These are phyloP conservation scores for Solanum sejunctum DNA, from an alignment of 257 asterid species.

Conservation along the genomic window DNA sequence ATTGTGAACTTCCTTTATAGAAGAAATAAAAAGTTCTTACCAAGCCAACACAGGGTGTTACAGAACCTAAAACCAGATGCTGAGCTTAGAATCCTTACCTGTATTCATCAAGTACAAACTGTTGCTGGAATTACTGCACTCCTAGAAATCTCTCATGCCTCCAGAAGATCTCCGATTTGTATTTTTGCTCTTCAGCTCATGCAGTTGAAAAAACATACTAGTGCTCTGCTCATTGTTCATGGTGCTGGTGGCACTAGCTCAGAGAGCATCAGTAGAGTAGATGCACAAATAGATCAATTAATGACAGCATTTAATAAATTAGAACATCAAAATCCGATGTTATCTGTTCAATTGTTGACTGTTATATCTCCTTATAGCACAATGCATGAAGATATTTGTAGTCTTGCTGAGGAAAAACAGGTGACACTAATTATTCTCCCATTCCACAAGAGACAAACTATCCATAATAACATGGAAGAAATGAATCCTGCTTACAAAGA, in stretches of 20 bases:
- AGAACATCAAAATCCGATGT: background rate
- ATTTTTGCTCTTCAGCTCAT: constrained; percentile 12
- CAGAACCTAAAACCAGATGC: constrained; percentile 1
- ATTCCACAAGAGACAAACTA: constrained; percentile 11
- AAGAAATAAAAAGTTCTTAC: background rate
- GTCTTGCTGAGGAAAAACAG: constrained; percentile 8
- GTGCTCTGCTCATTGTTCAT: constrained; percentile 10
- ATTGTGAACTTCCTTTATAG: constrained; percentile 5
- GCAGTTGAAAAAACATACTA: constrained; percentile 7
- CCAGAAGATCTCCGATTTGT: constrained; percentile 7
- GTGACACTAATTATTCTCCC: constrained; percentile 10
- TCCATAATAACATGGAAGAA: constrained; percentile 12
- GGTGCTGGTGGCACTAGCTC: background rate
- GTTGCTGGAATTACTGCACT: constrained; percentile 7
- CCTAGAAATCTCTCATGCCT: constrained; percentile 1
- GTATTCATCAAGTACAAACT: constrained; percentile 11
- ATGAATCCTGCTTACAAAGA: constrained; percentile 9
- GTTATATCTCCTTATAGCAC: constrained; percentile 10
- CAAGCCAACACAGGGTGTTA: constrained; percentile 7
- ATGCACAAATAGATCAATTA: constrained; percentile 9
- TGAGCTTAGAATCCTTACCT: constrained; percentile 11
- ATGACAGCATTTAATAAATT: constrained; percentile 4
- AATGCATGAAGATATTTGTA: constrained; percentile 13
- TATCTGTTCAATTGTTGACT: constrained; percentile 6
- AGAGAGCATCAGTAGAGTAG: background rate